These are phyloP conservation scores for Dendrocalamus latiflorus DNA, from an alignment of 202 grass and related monocot genomes.

Conservation along the genomic window DNA sequence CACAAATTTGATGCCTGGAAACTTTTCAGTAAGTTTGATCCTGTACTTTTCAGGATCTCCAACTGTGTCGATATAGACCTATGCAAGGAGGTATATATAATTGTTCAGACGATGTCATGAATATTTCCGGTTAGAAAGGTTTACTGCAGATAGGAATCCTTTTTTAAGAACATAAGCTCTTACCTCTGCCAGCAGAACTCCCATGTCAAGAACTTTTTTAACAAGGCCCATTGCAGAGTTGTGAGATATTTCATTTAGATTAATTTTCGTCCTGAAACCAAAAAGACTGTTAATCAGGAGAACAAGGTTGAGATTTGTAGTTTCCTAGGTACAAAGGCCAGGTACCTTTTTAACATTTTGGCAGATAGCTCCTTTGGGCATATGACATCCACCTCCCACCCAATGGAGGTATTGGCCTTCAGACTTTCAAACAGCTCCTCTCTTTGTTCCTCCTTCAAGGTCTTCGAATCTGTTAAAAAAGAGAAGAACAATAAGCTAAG, in stretches of 20 bases:
- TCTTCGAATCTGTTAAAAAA: constrained; percentile 71
- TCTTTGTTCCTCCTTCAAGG: constrained; percentile 88
- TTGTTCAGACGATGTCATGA: background rate
- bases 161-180: constrained; percentile 11
- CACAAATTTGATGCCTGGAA: constrained; percentile 87
- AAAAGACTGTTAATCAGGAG: background rate
- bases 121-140: background rate
- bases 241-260: constrained; percentile 96
- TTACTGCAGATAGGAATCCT: background rate
- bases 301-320: constrained; percentile 1
- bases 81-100: constrained; percentile 13
- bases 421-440: constrained; percentile 84
- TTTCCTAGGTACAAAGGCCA: constrained; percentile 1
- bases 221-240: constrained; percentile 91
- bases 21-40: constrained; percentile 69
- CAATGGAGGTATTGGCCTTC: constrained; percentile 58
- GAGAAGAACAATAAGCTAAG: background rate
- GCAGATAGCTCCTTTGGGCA: constrained; percentile 83
- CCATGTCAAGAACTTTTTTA: constrained; percentile 60
- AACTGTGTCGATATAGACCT: constrained; percentile 96
- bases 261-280: constrained; percentile 68
- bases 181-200: constrained; percentile 82
- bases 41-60: constrained; percentile 93
- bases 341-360: constrained; percentile 85
- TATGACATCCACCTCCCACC: constrained; percentile 96